These are phyloP conservation scores for Euptelea pleiosperma DNA, from an alignment of 164 flowering plant genomes.

Conservation along the genomic window DNA sequence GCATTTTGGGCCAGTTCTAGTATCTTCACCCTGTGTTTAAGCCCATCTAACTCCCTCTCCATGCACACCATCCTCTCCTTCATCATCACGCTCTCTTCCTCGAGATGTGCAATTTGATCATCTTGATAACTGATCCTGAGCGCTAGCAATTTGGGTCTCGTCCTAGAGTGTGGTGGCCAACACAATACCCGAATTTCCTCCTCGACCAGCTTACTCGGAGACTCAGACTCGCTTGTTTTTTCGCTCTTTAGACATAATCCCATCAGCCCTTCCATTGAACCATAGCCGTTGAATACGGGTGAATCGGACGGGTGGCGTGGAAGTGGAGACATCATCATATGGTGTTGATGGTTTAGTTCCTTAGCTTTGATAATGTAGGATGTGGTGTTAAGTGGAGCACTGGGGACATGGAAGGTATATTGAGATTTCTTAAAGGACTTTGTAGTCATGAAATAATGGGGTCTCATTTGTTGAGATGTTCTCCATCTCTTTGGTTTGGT, in stretches of 20 bases:
- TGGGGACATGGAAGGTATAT: background rate
- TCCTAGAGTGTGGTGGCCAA: too few species aligned
- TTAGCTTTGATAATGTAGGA: constrained; percentile 3
- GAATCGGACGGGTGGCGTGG: too few species aligned
- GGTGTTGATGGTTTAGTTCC: background rate
- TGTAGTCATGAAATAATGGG: background rate
- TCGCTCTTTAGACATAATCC: too few species aligned
- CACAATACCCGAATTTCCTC: too few species aligned
- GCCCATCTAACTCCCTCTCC: constrained; percentile 3
- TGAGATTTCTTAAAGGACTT: background rate
- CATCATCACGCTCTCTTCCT: constrained; percentile 7
- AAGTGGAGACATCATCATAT: too few species aligned
- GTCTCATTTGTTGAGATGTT: too few species aligned
- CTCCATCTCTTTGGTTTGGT: too few species aligned
- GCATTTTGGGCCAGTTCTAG: constrained; percentile 2
- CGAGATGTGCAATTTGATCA: constrained; percentile 9
- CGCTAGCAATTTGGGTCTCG: background rate
- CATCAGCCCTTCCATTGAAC: constrained; percentile 9
- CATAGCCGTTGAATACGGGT: background rate
- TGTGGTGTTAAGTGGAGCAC: constrained; percentile 13
- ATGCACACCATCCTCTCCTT: constrained; percentile 2
- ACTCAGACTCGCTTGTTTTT: too few species aligned
- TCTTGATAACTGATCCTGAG: background rate
- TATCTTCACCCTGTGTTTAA: constrained; percentile 8
- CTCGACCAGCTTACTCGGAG: background rate